Conservation (phyloP, 2,329 filamentous ascomycete genomes). For the Ceratocystis lukuohia region DNA sequence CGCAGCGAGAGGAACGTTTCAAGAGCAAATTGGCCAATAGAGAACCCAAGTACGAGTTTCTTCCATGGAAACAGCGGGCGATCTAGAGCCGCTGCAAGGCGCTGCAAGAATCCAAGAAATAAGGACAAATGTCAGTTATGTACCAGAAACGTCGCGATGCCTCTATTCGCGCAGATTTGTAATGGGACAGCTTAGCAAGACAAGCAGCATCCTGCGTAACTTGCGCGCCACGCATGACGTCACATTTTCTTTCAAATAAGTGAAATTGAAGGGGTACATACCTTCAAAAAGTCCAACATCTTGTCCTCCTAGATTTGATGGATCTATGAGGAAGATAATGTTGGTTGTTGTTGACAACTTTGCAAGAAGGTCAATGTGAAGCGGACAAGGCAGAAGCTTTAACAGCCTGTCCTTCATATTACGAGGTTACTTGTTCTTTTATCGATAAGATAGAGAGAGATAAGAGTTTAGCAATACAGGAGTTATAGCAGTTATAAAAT, state of each 20-base stretch:
- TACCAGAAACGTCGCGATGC: not conserved
- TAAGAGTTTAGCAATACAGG: not conserved
- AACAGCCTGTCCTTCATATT: not conserved
- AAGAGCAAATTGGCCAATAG: constrained; percentile 76
- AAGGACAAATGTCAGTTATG: constrained; percentile 16
- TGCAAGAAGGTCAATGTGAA: not conserved
- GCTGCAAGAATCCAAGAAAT: constrained; percentile 30
- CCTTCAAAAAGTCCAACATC: constrained; percentile 19
- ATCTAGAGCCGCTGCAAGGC: constrained; percentile 76
- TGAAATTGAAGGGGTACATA: not conserved
- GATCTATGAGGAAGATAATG: not conserved
- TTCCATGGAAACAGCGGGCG: constrained; percentile 94
- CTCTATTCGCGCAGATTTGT: not conserved
- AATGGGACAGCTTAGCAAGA: not conserved
- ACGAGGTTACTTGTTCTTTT: not conserved
- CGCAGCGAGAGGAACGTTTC: constrained; percentile 81
- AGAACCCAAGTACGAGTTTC: constrained; percentile 88
- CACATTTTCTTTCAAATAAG: not conserved
- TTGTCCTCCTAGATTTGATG: constrained; percentile 12
- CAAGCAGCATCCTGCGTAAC: not conserved
- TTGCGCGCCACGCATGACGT: constrained; percentile 8
- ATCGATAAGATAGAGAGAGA: constrained; percentile 6
- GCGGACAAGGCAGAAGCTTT: constrained; percentile 5
- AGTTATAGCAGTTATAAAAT: too few relatives aligned
- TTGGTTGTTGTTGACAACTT: not conserved